A percentile compares a stretch with the other conserved stretches of the same genome.
These are phyloP conservation scores for Choiromyces venosus DNA, from an alignment of 495 filamentous ascomycete genomes.

Conservation along the genomic window DNA sequence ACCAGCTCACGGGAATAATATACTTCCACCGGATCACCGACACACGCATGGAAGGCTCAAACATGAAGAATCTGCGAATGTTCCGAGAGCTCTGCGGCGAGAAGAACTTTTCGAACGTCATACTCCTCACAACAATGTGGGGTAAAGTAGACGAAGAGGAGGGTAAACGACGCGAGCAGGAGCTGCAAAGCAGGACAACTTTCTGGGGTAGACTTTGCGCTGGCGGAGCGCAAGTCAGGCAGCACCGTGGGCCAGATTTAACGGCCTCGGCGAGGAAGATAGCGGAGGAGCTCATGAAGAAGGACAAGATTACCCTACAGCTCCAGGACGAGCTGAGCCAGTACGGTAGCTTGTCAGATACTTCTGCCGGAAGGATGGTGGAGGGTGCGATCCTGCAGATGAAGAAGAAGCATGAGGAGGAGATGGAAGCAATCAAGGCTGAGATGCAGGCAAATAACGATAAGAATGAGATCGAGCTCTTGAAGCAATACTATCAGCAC, in stretches of 20 bases:
- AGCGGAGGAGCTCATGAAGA: background rate
- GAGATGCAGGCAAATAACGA: background rate
- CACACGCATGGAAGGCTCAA: constrained; percentile 34
- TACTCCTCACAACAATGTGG: constrained; percentile 38
- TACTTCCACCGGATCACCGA: constrained; percentile 39
- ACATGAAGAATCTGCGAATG: constrained; percentile 37
- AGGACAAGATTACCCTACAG: background rate
- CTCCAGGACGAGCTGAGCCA: background rate
- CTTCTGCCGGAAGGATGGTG: constrained; percentile 9
- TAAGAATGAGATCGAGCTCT: background rate
- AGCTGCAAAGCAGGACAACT: background rate
- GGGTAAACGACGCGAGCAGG: constrained; percentile 2
- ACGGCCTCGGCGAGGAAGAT: background rate
- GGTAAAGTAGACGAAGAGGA: background rate
- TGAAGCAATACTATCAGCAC: constrained; percentile 4
- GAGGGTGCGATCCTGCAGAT: constrained; percentile 4
- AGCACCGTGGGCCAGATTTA: background rate
- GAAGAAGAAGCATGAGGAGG: background rate
- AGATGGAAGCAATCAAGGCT: constrained; percentile 2
- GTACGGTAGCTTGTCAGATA: background rate
- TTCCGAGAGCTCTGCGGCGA: constrained; percentile 33
- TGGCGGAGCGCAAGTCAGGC: constrained; percentile 5
- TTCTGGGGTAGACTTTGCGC: constrained; percentile 1
- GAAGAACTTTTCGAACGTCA: constrained; percentile 21
- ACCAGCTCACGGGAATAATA: constrained; percentile 40